Base-by-base conservation (phyloP, 2,329 filamentous ascomycete genomes). In the Eutypella sp. region DNA sequence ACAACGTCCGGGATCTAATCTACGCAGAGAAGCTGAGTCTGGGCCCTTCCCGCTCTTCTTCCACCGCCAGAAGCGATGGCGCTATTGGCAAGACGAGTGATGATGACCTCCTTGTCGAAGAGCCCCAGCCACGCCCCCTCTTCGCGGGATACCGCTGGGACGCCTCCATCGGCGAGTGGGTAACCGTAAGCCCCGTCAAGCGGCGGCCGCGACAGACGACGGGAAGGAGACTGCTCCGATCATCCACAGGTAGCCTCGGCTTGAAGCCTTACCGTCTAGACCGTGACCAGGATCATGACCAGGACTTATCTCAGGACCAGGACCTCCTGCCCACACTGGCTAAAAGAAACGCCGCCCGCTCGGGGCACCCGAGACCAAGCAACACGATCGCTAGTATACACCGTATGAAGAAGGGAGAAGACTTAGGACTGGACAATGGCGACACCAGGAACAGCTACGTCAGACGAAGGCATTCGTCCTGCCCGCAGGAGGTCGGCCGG, bases 131-230 rank as follows among this genome's bases (percentile, higher is more conserved):
- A 23, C 49, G 45, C 8, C 47, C 53, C 8, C 53, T 62, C 19
- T 62, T 63, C 45, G 58, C 49, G 31, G 58, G 51, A 57, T 77
- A 67, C 60, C 62, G 71, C 25, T 80, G 76, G 76, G 76, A 79
- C 55, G 75, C 78, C 54, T 72, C 70, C 38, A 78, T 80, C 56
- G 70, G 73, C 29, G 76, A 79, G 58, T 81, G 76, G 76, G 70
- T 80, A 42, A 73, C 67, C 16, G 67, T 63, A 33, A 77, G 72
- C 38, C 75, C 75, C 23, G 40, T 49, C 31, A 59, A 61, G 40
- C 55, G 23, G 40, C 42, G 51, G 46, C 50, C 44, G 3, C 48
- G 29, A 40, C 36, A 41, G 25, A 7, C 41, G 23, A 51, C 37
- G 57, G 59, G 40, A 29, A 47, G 43, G 59, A 55, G 49, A 45